These are phyloP conservation scores for Podospora anserina DNA, from an alignment of 495 filamentous ascomycete species.

Conservation along the genomic window DNA sequence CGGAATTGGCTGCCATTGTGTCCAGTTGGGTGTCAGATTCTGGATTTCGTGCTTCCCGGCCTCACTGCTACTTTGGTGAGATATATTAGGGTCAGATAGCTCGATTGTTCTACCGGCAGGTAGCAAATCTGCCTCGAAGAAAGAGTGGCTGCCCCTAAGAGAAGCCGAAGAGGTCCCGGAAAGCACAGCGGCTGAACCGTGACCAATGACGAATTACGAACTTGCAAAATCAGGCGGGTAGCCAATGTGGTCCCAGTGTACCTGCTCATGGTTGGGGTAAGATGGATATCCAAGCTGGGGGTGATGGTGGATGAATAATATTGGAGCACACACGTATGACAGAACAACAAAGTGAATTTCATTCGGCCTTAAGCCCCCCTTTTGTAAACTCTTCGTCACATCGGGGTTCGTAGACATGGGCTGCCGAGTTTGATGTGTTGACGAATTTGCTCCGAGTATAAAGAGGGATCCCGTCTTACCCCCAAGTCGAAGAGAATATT, in stretches of 20 bases:
- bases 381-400: constrained; percentile 32
- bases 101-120: constrained; percentile 36
- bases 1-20: constrained; percentile 26
- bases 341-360: constrained; percentile 43
- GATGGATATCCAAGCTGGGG: no score
- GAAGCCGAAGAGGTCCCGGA: constrained; percentile 21
- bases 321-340: constrained; percentile 31
- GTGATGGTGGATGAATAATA: background rate
- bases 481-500: constrained; percentile 45
- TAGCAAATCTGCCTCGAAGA: constrained; percentile 42
- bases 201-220: constrained; percentile 38
- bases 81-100: constrained; percentile 25
- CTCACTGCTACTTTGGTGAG: background rate
- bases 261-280: constrained; percentile 17
- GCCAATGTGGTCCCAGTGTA: constrained; percentile 47
- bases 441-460: constrained; percentile 35
- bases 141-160: constrained; percentile 34
- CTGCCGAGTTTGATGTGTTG: constrained; percentile 36
- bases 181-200: constrained; percentile 36
- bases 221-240: constrained; percentile 37
- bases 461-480: constrained; percentile 30
- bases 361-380: constrained; percentile 30
- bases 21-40: background rate
- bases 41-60: background rate
- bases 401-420: constrained; percentile 37